Base-by-base conservation (phyloP, 257 asterid genomes). In the Osmanthus fragrans region DNA sequence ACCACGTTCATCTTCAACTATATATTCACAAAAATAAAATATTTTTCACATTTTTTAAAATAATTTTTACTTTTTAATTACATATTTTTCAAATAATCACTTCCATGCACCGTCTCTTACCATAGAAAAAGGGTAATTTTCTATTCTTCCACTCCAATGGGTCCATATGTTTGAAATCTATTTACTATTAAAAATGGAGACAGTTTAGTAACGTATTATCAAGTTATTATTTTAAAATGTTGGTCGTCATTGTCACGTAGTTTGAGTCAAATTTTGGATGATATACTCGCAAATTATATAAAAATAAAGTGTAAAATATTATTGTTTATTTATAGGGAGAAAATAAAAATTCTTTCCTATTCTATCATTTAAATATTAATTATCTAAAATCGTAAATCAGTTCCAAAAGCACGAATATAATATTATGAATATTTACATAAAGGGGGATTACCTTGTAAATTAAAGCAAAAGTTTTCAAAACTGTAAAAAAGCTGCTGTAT, bases 401-500 rank as follows among this genome's bases (percentile, higher is more conserved):
- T 15, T 47, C 56, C 7, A 47, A 47, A 3, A 47, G 15, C 7
- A 15, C n/a, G n/a, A 12, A 47, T 15, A 15, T 47, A 42, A 10
- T 40, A 37, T 37, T 37, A 7, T 13, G 15, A 15, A 12, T 45
- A 45, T 45, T 47, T 47, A 47, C 56, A 47, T 47, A 16, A 16
- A 10, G 16, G 18, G 18, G 0, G 11, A 47, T 16, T 47, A 4
- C 54, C 18, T 45, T 45, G 19, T 42, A 42, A 13, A 49, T 54
- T 19, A 54, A 54, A 54, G 64, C 4, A n/a, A 19, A 19, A 19
- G n/a, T n/a, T 54, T 63, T 16, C 60, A 63, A 15, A 73, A 73
- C 73, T 27, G 73, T 56, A 60, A 82, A 74, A 78, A 78, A 27
- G 67, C 80, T 45, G 85, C 66, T 27, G 56, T 47, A 67, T 66